A percentile compares a stretch with the other conserved stretches of the same genome.
Conservation (phyloP, 345 rosid genomes). For the Moringa oleifera region DNA sequence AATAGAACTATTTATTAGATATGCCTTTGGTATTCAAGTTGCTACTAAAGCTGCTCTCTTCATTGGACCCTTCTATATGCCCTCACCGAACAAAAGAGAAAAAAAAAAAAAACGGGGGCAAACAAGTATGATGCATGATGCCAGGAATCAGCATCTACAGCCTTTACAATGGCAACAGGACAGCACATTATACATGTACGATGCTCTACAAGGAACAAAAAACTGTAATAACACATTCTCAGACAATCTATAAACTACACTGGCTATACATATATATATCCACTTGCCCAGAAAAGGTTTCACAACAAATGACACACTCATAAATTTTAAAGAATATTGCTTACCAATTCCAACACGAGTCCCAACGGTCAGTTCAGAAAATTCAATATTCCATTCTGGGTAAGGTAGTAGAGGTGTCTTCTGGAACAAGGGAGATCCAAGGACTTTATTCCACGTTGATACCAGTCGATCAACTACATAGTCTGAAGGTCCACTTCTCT, state of each 20-base stretch:
- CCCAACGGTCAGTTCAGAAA: constrained; percentile 86
- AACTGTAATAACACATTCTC: neutral
- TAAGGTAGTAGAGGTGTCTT: constrained; percentile 69
- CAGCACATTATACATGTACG: neutral
- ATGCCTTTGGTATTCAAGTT: too few relatives aligned
- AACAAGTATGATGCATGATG: too few relatives aligned
- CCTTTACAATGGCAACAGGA: too few relatives aligned
- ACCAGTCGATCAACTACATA: constrained; percentile 42
- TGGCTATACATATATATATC: neutral
- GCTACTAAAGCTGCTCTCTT: too few relatives aligned
- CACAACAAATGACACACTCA: constrained; percentile 2
- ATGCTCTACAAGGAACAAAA: neutral
- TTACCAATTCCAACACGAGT: constrained; percentile 98
- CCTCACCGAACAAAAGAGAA: neutral
- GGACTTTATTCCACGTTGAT: constrained; percentile 74
- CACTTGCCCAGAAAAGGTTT: neutral
- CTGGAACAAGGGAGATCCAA: constrained; percentile 80
- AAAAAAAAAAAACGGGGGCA: neutral
- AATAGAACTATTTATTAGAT: neutral
- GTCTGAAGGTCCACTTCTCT: constrained; percentile 44
- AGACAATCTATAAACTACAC: neutral
- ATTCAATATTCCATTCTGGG: constrained; percentile 93
- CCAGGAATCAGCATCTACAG: too few relatives aligned
- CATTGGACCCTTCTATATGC: too few relatives aligned
- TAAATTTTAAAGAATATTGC: constrained; percentile 9